A percentile compares a stretch with the other conserved stretches of the same genome.
Conservation (phyloP, 345 rosid genomes). For the Microthlaspi erraticum region DNA sequence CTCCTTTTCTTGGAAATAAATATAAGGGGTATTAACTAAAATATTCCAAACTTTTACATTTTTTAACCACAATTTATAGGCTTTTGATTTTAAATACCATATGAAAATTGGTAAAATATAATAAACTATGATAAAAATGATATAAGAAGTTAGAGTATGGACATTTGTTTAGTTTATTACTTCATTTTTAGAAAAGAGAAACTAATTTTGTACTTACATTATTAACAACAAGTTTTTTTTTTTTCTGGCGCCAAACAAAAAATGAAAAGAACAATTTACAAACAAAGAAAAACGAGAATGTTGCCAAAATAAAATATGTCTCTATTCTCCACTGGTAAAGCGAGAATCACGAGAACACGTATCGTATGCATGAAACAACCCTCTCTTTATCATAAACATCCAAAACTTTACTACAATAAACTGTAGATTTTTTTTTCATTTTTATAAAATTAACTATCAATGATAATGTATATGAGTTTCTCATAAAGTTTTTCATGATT, state of each 20-base stretch:
- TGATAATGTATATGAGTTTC: too few species aligned
- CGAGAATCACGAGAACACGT: constrained; percentile 28
- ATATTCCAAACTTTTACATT: neutral
- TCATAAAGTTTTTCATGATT: too few species aligned
- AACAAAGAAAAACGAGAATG: neutral
- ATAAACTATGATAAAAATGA: too few species aligned
- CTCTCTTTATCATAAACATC: neutral
- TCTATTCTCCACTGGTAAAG: neutral
- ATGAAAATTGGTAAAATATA: neutral
- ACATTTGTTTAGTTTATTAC: neutral
- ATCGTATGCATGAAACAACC: constrained; percentile 16
- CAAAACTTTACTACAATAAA: neutral
- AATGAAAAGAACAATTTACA: neutral
- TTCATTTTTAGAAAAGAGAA: neutral
- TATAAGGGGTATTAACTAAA: too few species aligned
- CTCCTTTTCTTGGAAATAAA: neutral
- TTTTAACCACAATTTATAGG: too few species aligned
- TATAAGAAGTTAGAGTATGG: neutral
- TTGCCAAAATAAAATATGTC: neutral
- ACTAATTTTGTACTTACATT: neutral
- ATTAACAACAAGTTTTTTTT: neutral
- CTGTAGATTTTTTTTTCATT: neutral
- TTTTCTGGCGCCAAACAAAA: neutral
- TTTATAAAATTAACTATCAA: too few species aligned
- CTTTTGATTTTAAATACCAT: too few species aligned